Conservation (phyloP, 2,329 filamentous ascomycete species). For the Xylariaceae sp. region DNA sequence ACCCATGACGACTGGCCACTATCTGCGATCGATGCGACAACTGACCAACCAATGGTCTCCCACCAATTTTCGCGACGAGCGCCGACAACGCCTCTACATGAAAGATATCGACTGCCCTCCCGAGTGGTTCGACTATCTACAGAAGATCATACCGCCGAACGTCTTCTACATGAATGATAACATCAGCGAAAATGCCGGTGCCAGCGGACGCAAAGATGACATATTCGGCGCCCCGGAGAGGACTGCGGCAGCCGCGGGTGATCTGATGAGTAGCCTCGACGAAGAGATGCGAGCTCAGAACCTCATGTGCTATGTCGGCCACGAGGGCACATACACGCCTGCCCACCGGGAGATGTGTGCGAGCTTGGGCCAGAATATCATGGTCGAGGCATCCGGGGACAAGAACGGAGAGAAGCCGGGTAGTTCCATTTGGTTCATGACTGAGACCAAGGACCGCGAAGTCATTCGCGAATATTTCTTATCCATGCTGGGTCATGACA, state of each 20-base stretch:
- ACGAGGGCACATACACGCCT: slow-evolving; percentile 94
- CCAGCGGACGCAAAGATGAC: slow-evolving; percentile 27
- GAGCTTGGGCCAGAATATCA: slow-evolving; percentile 91
- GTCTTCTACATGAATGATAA: slow-evolving; percentile 88
- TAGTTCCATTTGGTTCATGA: slow-evolving; percentile 98
- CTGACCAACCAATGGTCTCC: slow-evolving; percentile 76
- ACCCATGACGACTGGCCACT: slow-evolving; percentile 82
- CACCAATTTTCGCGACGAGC: slow-evolving; percentile 69
- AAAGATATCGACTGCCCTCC: slow-evolving; percentile 95
- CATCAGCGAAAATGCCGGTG: slow-evolving; percentile 32
- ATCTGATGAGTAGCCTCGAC: slow-evolving; percentile 90
- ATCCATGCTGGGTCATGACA: slow-evolving; percentile 87
- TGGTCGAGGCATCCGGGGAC: slow-evolving; percentile 80
- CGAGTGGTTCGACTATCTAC: slow-evolving; percentile 76
- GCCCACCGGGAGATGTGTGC: slow-evolving; percentile 97
- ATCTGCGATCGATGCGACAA: slow-evolving; percentile 77
- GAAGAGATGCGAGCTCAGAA: slow-evolving; percentile 87
- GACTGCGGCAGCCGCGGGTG: slow-evolving; percentile 67
- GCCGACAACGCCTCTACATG: slow-evolving; percentile 80
- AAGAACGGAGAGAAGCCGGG: slow-evolving; percentile 72
- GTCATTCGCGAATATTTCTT: slow-evolving; percentile 90
- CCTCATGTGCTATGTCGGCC: slow-evolving; percentile 95
- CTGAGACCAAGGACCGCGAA: slow-evolving; percentile 84
- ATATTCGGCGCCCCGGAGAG: slow-evolving; percentile 42
- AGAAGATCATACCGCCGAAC: slow-evolving; percentile 68